Evolutionary conservation across 257 asterid genomes (phyloP), one percentile per base, ranked within the genome.

Genomic region (Handroanthus guayacan): DNA sequence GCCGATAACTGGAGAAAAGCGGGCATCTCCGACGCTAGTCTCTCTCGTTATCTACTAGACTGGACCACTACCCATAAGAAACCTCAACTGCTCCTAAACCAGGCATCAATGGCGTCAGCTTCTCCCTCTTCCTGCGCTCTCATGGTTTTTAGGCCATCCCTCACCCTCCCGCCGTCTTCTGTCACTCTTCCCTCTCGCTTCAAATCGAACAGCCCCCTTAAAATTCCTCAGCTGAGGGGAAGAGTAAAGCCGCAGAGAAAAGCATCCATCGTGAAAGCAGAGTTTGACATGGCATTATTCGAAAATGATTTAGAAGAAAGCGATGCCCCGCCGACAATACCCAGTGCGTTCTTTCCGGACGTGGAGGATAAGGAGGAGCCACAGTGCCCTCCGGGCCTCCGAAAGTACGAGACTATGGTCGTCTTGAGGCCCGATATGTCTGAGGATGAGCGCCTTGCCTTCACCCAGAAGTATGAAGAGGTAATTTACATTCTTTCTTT

Each of bases 341-440:
- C 97, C 34, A 91, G 91, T 34, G 62, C 86, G 68, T 91, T 87
- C 0, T 85, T 95, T 47, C 82, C 96, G n/a, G 87, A 85, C 3
- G 80, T 77, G 13, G 95, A 89, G 75, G 97, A 90, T 2, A 89
- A 89, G 81, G 99, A 89, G 87, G 98, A 92, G 71, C 94, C 94
- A 0, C 97, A 85, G 70, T 92, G 97, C 76, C 98, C 99, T 3
- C 99, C 99, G 11, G 99, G 98, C 52, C 92, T 95, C 25, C 86
- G 97, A 10, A 87, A 87, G 75, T 95, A 95, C 82, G 98, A 92
- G 75, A 86, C 99, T 0, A 92, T 95, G 99, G 86, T 81, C 36
- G 97, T 92, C 6, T 51, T 95, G 18, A 79, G 98, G 82, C 99
- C 99, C 62, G 98, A 95, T 45, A 88, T 95, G 99, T 91, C 98